Conservation (phyloP, 371 early-diverging fungal species). For the Syncephalastrum monosporum region DNA sequence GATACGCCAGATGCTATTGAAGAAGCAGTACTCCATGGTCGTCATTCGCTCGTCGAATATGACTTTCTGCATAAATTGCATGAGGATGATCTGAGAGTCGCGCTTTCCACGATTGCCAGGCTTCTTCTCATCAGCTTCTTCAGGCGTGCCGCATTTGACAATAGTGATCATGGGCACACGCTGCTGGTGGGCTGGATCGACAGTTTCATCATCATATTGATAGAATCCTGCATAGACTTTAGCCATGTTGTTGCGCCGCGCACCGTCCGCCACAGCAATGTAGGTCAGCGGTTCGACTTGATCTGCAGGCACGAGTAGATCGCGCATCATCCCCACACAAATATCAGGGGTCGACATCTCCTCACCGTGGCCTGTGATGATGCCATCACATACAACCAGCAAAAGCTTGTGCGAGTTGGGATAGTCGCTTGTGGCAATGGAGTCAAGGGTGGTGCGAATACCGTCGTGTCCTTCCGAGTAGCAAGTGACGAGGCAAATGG, state of each 20-base stretch:
- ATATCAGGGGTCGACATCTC: constrained; percentile 71
- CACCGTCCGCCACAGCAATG: constrained; percentile 89
- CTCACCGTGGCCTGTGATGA: constrained; percentile 80
- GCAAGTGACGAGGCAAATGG: constrained; percentile 82
- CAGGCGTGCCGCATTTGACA: constrained; percentile 88
- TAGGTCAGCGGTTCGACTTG: constrained; percentile 68
- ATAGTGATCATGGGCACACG: constrained; percentile 87
- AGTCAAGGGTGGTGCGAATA: constrained; percentile 92
- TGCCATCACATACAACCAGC: constrained; percentile 87
- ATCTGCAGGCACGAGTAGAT: constrained; percentile 43
- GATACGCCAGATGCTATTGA: constrained; percentile 82
- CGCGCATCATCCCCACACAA: constrained; percentile 64
- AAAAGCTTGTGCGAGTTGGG: constrained; percentile 77
- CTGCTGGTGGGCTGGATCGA: constrained; percentile 46
- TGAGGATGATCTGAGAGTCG: constrained; percentile 97
- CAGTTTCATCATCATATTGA: constrained; percentile 49
- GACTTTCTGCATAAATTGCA: constrained; percentile 95
- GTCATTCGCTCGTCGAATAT: constrained; percentile 97
- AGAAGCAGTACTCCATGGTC: constrained; percentile 93
- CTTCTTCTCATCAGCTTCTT: constrained; percentile 68
- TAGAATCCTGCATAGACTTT: constrained; percentile 93
- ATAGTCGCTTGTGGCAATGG: constrained; percentile 68
- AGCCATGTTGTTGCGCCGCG: constrained; percentile 92
- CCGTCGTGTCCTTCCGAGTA: constrained; percentile 93
- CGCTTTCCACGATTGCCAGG: constrained; percentile 98